Conservation (phyloP, 352 stramenopile genomes). For the Pythium aphanidermatum region DNA sequence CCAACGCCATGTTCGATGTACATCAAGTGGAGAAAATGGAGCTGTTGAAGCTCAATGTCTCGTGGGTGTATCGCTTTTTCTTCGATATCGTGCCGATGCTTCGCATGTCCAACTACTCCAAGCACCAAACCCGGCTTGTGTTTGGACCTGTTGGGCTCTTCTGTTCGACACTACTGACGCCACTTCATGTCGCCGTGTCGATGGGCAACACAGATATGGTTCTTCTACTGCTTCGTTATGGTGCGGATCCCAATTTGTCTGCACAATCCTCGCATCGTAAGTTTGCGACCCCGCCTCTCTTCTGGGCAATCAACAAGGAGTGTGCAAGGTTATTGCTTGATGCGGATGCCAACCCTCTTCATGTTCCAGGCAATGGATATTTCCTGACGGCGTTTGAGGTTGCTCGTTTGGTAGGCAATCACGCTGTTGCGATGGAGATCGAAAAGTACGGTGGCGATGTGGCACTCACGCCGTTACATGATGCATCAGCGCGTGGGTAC, state of each 20-base stretch:
- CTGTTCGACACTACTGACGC: slow-evolving; percentile 57
- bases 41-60: slow-evolving; percentile 52
- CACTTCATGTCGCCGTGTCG: slow-evolving; percentile 66
- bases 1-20: slow-evolving; percentile 56
- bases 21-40: slow-evolving; percentile 73
- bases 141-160: slow-evolving; percentile 58
- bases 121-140: slow-evolving; percentile 27
- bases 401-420: slow-evolving; percentile 53
- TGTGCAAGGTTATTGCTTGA: slow-evolving; percentile 59
- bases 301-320: slow-evolving; percentile 66
- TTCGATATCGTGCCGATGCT: slow-evolving; percentile 60
- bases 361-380: slow-evolving; percentile 45
- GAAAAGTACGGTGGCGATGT: slow-evolving; percentile 77
- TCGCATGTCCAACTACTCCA: slow-evolving; percentile 35
- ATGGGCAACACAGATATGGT: slow-evolving; percentile 66
- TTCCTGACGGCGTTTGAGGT: slow-evolving; percentile 71
- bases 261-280: slow-evolving; percentile 49
- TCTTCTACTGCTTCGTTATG: slow-evolving; percentile 48
- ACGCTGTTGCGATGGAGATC: slow-evolving; percentile 59
- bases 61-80: slow-evolving; percentile 60
- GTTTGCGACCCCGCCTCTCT: slow-evolving; percentile 58
- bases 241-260: slow-evolving; percentile 48
- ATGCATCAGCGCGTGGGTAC: slow-evolving; percentile 46
- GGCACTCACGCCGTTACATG: slow-evolving; percentile 68
- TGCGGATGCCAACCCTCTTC: slow-evolving; percentile 62